These are phyloP conservation scores for Wickerhamiella azyma DNA, from an alignment of 805 yeast genomes.

Conservation along the genomic window DNA sequence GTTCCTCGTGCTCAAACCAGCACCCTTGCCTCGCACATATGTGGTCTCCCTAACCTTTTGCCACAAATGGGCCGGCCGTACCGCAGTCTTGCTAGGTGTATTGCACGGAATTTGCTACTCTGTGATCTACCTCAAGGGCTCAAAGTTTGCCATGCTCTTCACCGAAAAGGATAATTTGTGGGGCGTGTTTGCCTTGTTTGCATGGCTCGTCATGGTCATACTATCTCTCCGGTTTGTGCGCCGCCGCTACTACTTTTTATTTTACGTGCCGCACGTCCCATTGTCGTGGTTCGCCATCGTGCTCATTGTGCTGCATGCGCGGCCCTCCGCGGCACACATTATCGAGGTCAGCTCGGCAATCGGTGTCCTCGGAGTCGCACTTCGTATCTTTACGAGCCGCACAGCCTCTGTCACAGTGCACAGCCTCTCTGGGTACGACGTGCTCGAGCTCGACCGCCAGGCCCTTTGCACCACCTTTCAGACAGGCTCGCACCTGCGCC, in stretches of 20 bases:
- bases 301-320: slow-evolving; percentile 58
- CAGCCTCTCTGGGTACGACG: slow-evolving; percentile 32
- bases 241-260: slow-evolving; percentile 44
- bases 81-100: slow-evolving; percentile 53
- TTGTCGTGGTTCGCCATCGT: slow-evolving; percentile 59
- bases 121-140: slow-evolving; percentile 7
- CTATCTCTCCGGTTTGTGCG: slow-evolving; percentile 61
- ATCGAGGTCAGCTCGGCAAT: slow-evolving; percentile 41
- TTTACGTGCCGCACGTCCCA: slow-evolving; percentile 59
- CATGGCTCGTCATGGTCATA: slow-evolving; percentile 41
- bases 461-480: slow-evolving; percentile 18
- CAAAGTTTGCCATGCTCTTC: slow-evolving; percentile 1
- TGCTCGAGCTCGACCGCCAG: slow-evolving; percentile 31
- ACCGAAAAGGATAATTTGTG: slow-evolving; percentile 37
- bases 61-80: slow-evolving; percentile 84
- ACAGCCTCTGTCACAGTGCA: slow-evolving; percentile 17
- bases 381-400: slow-evolving; percentile 30
- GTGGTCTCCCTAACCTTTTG: slow-evolving; percentile 59
- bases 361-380: slow-evolving; percentile 41
- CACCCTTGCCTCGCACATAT: slow-evolving; percentile 65
- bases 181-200: slow-evolving; percentile 48
- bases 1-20: slow-evolving; percentile 66
- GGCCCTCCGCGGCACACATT: slow-evolving; percentile 54
- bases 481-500: slow-evolving; percentile 38
- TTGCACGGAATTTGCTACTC: slow-evolving; percentile 51